Evolutionary conservation across 2,329 filamentous ascomycete species (phyloP).

Genomic region (Colletotrichum sp.): DNA sequence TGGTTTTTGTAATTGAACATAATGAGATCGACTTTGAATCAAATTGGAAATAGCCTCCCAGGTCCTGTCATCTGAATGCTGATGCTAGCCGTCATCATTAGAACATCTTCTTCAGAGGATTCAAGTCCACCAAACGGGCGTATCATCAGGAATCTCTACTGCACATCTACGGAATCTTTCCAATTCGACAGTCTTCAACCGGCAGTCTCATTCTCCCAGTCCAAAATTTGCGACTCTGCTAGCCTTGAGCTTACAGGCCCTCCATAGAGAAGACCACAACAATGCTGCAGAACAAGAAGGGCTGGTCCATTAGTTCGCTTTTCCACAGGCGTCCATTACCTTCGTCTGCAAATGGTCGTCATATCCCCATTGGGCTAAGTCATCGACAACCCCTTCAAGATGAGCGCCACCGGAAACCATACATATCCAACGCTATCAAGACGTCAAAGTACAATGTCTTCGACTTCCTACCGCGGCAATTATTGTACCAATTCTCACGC

Average conservation of each 20-base stretch:
- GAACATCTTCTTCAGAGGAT: background rate
- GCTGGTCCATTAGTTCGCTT: background rate
- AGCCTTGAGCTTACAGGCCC: background rate
- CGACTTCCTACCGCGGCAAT: conserved; percentile 86
- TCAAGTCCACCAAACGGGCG: background rate
- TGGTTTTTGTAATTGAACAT: background rate
- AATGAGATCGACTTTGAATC: background rate
- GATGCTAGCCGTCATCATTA: background rate
- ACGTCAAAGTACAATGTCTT: conserved; percentile 83
- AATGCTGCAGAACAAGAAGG: background rate
- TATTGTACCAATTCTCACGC: conserved; percentile 85
- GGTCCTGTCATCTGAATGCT: background rate
- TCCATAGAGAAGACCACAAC: background rate
- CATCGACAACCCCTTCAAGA: conserved; percentile 48
- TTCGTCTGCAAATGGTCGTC: conserved; percentile 73
- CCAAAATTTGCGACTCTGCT: background rate
- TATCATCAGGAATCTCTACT: background rate
- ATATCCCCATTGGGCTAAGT: conserved; percentile 47
- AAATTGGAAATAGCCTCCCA: background rate
- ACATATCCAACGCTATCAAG: conserved; percentile 70
- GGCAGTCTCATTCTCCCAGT: background rate
- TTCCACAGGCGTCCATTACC: conserved; percentile 46
- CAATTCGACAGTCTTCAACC: background rate
- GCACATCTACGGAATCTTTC: background rate
- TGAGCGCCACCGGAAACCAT: conserved; percentile 47